phyloP scores from a whole-genome alignment of 768 basidiomycete genomes.

The Crucibulum laeve region DNA sequence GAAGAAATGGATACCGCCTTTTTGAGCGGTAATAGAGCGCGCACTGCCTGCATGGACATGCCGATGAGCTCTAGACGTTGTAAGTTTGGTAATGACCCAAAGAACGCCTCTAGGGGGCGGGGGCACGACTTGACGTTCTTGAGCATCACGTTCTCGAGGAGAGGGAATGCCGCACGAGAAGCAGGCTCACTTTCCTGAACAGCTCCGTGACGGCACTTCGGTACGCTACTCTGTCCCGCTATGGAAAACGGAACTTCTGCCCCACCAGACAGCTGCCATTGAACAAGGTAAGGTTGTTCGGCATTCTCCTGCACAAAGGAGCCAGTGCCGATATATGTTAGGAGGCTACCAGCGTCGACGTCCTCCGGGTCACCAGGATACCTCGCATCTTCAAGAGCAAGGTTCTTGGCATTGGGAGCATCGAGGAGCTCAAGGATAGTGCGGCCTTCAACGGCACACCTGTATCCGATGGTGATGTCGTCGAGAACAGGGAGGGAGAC shows the following conservation, averaged over 20 bases:
- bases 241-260: conserved; percentile 5
- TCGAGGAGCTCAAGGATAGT: conserved; percentile 34
- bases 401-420: conserved; percentile 29
- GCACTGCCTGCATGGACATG: conserved; percentile 27
- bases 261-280: conserved; percentile 8
- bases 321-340: conserved; percentile 32
- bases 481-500: conserved; percentile 33
- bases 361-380: conserved; percentile 36
- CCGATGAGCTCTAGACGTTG: conserved; percentile 27
- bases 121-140: conserved; percentile 30
- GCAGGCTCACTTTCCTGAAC: background rate
- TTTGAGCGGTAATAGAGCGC: conserved; percentile 23
- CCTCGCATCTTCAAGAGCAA: conserved; percentile 42
- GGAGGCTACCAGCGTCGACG: conserved; percentile 33
- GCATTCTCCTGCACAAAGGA: conserved; percentile 16
- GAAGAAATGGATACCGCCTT: conserved; percentile 1
- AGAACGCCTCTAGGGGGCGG: conserved; percentile 24
- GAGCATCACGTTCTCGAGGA: conserved; percentile 29
- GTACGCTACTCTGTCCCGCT: no score
- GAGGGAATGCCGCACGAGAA: conserved; percentile 29
- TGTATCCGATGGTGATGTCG: conserved; percentile 40
- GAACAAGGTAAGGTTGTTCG: conserved; percentile 9
- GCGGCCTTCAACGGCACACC: conserved; percentile 31
- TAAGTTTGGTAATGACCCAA: conserved; percentile 22
- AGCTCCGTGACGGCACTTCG: conserved; percentile 8